phyloP scores from a whole-genome alignment of 192 early-diverging fungal species.

The Linnemannia elongata region DNA sequence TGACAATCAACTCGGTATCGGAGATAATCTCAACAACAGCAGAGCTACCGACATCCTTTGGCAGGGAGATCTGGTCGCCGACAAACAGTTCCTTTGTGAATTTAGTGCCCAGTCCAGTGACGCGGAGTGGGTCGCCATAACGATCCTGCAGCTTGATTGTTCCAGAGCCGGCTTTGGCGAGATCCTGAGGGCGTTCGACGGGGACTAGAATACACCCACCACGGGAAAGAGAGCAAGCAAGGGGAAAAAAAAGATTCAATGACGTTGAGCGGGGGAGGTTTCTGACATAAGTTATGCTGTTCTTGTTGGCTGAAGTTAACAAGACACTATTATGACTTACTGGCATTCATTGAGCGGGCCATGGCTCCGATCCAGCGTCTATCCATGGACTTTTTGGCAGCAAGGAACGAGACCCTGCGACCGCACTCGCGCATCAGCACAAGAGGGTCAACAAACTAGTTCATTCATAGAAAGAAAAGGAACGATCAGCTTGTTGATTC shows the following conservation, averaged over 20 bases:
- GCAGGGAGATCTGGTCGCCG: slow-evolving; percentile 72
- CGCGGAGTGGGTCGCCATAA: slow-evolving; percentile 71
- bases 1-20: slow-evolving; percentile 83
- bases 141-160: slow-evolving; percentile 73
- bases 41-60: slow-evolving; percentile 67
- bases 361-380: slow-evolving; percentile 85
- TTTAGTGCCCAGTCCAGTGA: slow-evolving; percentile 75
- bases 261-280: neutral
- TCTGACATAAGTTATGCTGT: neutral
- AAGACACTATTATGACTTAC: slow-evolving; percentile 66
- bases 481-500: neutral
- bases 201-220: slow-evolving; percentile 71
- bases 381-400: slow-evolving; percentile 89
- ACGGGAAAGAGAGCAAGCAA: slow-evolving; percentile 2
- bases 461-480: neutral
- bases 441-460: slow-evolving; percentile 92
- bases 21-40: slow-evolving; percentile 83
- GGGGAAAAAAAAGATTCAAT: neutral
- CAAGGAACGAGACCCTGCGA: slow-evolving; percentile 80
- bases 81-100: slow-evolving; percentile 77
- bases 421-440: slow-evolving; percentile 86
- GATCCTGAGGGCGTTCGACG: slow-evolving; percentile 92
- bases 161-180: slow-evolving; percentile 77
- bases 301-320: neutral
- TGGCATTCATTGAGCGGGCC: slow-evolving; percentile 81